These are phyloP conservation scores for Suillus clintonianus DNA, from an alignment of 768 basidiomycete species.

Conservation along the genomic window DNA sequence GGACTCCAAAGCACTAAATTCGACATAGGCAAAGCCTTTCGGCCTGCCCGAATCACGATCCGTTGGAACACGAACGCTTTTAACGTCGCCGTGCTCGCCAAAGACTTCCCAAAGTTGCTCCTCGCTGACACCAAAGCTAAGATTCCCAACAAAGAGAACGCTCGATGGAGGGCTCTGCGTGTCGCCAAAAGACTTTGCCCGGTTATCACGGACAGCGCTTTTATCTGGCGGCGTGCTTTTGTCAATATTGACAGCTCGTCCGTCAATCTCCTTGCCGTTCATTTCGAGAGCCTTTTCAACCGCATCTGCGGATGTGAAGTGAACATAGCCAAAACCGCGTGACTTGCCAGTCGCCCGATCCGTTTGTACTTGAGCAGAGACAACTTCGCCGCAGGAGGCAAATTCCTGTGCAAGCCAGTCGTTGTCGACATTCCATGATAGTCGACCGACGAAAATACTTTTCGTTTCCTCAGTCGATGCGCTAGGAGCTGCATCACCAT, in stretches of 20 bases:
- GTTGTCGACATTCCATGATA: conserved; percentile 97
- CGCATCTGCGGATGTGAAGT: conserved; percentile 68
- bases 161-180: conserved; percentile 61
- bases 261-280: conserved; percentile 90
- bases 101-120: conserved; percentile 90
- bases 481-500: conserved; percentile 42
- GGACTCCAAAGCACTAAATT: conserved; percentile 78
- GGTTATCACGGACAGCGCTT: conserved; percentile 58
- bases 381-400: conserved; percentile 83
- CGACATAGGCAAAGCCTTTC: conserved; percentile 97
- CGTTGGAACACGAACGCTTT: conserved; percentile 87
- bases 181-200: conserved; percentile 80
- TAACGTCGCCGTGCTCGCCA: conserved; percentile 81
- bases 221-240: conserved; percentile 67
- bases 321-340: conserved; percentile 84
- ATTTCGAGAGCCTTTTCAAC: conserved; percentile 80
- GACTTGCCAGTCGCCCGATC: conserved; percentile 82
- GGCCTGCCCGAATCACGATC: conserved; percentile 88
- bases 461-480: conserved; percentile 49
- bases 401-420: conserved; percentile 95
- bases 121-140: conserved; percentile 79
- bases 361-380: conserved; percentile 84
- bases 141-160: conserved; percentile 89
- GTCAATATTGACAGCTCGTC: conserved; percentile 86
- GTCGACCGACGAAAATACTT: conserved; percentile 87